A percentile compares a stretch with the other conserved stretches of the same genome.
Conservation (phyloP, 805 yeast species). For the Barnettozyma pratensis region DNA sequence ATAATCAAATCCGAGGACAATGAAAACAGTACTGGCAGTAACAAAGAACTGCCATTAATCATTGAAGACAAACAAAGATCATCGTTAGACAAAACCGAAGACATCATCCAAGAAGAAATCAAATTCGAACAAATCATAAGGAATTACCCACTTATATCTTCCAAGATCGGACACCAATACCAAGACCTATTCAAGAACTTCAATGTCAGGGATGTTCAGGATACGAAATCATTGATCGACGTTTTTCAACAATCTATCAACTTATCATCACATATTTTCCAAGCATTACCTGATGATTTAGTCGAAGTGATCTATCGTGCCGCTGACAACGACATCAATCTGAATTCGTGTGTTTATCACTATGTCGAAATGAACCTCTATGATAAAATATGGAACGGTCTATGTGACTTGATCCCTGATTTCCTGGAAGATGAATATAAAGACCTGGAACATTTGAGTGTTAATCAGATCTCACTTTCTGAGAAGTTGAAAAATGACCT, state of each 20-base stretch:
- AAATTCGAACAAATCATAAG: slow-evolving; percentile 36
- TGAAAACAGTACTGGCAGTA: slow-evolving; percentile 1
- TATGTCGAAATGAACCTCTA: slow-evolving; percentile 69
- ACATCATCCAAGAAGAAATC: slow-evolving; percentile 3
- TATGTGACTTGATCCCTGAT: slow-evolving; percentile 26
- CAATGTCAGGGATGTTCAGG: slow-evolving; percentile 26
- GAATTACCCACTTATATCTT: slow-evolving; percentile 34
- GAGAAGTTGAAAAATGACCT: slow-evolving; percentile 25
- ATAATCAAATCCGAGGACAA: neutral
- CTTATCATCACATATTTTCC: slow-evolving; percentile 25
- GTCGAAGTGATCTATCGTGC: slow-evolving; percentile 21
- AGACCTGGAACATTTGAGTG: slow-evolving; percentile 27
- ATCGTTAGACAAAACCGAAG: neutral
- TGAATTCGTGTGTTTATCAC: slow-evolving; percentile 52
- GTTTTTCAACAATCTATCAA: slow-evolving; percentile 25
- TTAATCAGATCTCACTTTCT: slow-evolving; percentile 39
- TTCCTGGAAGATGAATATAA: slow-evolving; percentile 20
- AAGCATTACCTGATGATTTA: slow-evolving; percentile 19
- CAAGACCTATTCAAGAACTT: slow-evolving; percentile 34
- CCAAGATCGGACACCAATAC: slow-evolving; percentile 35
- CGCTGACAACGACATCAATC: slow-evolving; percentile 37
- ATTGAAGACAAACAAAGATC: neutral
- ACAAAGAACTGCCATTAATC: neutral
- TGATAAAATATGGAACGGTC: slow-evolving; percentile 57
- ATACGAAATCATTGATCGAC: slow-evolving; percentile 24